Base-by-base conservation (phyloP, 2,329 filamentous ascomycete genomes). In the Fusarium sp. region DNA sequence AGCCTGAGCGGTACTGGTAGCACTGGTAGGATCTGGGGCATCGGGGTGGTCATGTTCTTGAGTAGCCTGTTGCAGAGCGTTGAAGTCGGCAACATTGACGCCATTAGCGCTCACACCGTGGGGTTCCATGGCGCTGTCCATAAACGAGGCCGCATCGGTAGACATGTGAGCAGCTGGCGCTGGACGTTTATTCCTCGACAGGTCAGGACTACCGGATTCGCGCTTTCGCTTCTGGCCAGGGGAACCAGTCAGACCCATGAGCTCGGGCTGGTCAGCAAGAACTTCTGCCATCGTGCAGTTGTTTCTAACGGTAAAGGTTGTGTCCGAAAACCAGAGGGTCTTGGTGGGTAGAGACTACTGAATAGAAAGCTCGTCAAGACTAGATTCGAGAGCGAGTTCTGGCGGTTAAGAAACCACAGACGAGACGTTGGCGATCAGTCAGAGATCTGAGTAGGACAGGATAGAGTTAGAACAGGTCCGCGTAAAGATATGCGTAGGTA, bases 1-100 rank as follows among this genome's bases (percentile, higher is more conserved):
- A 14, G 87, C 87, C 42, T 88, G 87, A 7, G 87, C 87, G 16
- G 87, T 89, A 71, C 82, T 88, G 6, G 87, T 87, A 21, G 86
- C 87, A 72, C 84, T 86, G 58, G 83, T 80, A 13, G 84, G 81
- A 67, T 88, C 84, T 14, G 84, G 75, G 12, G 81, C 76, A 53
- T 85, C 85, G 14, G 80, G 78, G 66, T 86, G 84, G 19, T 85
- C 79, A 25, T 86, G 52, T 37, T 55, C 79, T 45, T 79, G 78
- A 8, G 85, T 81, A 12, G 86, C 86, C 72, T 88, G 86, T 68
- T 87, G 85, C 8, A 88, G 81, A 31, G 86, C 86, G 66, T 82
- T 84, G 71, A 88, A 87, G 70, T 88, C 86, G 63, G 85, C 84
- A 28, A 85, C 84, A 30, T 82, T 84, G 51, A 85, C 82, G 19